Percentiles rank a stretch among this genome's conserved stretches.
These are phyloP conservation scores for Penicillium nucicola DNA, from an alignment of 495 filamentous ascomycete species.

Conservation along the genomic window DNA sequence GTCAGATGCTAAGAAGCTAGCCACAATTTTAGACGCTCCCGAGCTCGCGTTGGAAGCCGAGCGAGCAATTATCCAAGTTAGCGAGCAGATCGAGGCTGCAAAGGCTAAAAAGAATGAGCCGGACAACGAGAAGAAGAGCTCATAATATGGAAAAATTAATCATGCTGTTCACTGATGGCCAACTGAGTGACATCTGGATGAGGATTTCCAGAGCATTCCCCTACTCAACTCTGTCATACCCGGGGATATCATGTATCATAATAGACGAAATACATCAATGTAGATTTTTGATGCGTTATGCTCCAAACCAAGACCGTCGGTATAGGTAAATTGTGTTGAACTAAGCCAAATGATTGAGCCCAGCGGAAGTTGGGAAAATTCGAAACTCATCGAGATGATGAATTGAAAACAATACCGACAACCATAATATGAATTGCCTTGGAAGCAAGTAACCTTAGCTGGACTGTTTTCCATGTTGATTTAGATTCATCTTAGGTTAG, in stretches of 20 bases:
- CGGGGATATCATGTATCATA: not conserved
- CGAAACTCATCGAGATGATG: too few species aligned
- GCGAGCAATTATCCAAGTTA: slow-evolving; percentile 83
- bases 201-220: not conserved
- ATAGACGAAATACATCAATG: not conserved
- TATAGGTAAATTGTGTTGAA: too few species aligned
- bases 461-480: too few species aligned
- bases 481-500: too few species aligned
- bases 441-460: too few species aligned
- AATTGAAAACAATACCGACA: too few species aligned
- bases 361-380: too few species aligned
- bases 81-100: slow-evolving; percentile 57
- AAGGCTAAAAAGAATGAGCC: slow-evolving; percentile 27
- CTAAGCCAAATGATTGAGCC: too few species aligned
- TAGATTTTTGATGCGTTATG: not conserved
- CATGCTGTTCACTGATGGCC: not conserved
- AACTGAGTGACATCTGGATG: not conserved
- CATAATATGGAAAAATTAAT: slow-evolving; percentile 9
- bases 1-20: slow-evolving; percentile 58
- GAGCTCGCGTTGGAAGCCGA: slow-evolving; percentile 87
- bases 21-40: slow-evolving; percentile 69
- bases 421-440: too few species aligned
- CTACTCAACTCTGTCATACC: not conserved
- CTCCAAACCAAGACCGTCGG: too few species aligned
- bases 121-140: slow-evolving; percentile 24